Conservation (phyloP, 495 filamentous ascomycete species). For the Peziza echinospora region DNA sequence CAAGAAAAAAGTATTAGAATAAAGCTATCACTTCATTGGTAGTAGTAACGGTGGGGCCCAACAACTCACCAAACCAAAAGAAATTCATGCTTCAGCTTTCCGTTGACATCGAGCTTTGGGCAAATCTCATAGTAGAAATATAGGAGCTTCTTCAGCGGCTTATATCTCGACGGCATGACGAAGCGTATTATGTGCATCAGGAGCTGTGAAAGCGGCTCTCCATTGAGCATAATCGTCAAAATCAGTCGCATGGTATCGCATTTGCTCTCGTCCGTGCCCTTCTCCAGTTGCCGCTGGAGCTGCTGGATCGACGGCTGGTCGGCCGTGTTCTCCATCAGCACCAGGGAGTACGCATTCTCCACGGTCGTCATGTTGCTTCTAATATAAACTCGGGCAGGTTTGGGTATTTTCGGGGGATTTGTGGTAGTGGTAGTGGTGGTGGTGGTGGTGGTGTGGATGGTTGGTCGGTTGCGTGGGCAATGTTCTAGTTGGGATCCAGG, state of each 20-base stretch:
- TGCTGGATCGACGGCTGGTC: constrained; percentile 81
- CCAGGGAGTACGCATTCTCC: constrained; percentile 79
- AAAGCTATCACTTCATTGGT: neutral
- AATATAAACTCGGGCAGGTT: constrained; percentile 3
- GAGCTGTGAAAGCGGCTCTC: constrained; percentile 81
- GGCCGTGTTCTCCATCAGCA: constrained; percentile 84
- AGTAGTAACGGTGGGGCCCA: neutral
- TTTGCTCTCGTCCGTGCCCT: constrained; percentile 91
- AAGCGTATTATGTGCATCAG: constrained; percentile 99
- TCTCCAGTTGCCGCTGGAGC: constrained; percentile 83
- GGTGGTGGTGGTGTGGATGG: too few species aligned
- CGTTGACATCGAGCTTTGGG: constrained; percentile 72
- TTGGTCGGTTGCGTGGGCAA: too few species aligned
- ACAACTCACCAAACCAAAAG: constrained; percentile 87
- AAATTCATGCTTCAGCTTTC: constrained; percentile 98
- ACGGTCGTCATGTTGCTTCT: constrained; percentile 55
- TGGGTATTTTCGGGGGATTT: too few species aligned
- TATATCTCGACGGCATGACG: constrained; percentile 94
- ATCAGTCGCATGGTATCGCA: constrained; percentile 97
- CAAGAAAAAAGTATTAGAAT: constrained; percentile 2
- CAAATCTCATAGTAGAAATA: constrained; percentile 99
- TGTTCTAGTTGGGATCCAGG: too few species aligned
- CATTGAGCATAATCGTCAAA: constrained; percentile 92
- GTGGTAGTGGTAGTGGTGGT: too few species aligned
- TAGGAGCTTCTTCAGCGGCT: constrained; percentile 89